Percentiles rank a stretch among this genome's conserved stretches.
Evolutionary conservation across 1,284 basidiomycete genomes (phyloP).

Genomic region (Rhodotorula glutinis): DNA sequence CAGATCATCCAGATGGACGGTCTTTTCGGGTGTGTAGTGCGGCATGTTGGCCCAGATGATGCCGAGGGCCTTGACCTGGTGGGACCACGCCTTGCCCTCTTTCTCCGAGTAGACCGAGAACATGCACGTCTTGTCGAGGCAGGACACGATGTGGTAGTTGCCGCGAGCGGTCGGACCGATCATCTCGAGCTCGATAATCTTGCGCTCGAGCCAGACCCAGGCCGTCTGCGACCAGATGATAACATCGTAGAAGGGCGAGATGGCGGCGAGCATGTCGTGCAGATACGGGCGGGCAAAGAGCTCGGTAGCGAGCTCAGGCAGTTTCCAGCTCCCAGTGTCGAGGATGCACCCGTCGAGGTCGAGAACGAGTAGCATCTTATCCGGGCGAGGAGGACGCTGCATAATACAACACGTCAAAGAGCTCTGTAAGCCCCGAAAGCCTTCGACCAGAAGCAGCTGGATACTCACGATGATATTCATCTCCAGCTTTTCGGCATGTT

Average conservation of each 20-base stretch:
- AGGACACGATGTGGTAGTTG: constrained; percentile 58
- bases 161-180: constrained; percentile 57
- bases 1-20: constrained; percentile 36
- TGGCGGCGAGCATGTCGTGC: constrained; percentile 73
- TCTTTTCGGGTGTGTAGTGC: constrained; percentile 48
- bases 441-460: neutral
- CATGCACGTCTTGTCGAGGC: constrained; percentile 79
- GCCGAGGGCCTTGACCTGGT: constrained; percentile 53
- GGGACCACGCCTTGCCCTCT: constrained; percentile 69
- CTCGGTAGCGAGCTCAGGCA: constrained; percentile 24
- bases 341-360: constrained; percentile 68
- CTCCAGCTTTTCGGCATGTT: constrained; percentile 62
- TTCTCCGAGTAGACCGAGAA: constrained; percentile 77
- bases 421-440: too few species aligned
- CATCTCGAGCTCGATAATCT: constrained; percentile 82
- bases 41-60: constrained; percentile 85
- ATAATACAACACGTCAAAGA: too few species aligned
- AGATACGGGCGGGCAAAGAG: constrained; percentile 72
- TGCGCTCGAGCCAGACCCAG: constrained; percentile 89
- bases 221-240: constrained; percentile 60
- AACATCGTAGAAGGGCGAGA: constrained; percentile 79
- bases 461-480: constrained; percentile 61
- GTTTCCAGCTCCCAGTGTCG: constrained; percentile 43
- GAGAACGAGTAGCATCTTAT: constrained; percentile 75
- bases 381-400: constrained; percentile 53